Conservation (phyloP, 345 rosid species). For the Gossypium rotundifolium region DNA sequence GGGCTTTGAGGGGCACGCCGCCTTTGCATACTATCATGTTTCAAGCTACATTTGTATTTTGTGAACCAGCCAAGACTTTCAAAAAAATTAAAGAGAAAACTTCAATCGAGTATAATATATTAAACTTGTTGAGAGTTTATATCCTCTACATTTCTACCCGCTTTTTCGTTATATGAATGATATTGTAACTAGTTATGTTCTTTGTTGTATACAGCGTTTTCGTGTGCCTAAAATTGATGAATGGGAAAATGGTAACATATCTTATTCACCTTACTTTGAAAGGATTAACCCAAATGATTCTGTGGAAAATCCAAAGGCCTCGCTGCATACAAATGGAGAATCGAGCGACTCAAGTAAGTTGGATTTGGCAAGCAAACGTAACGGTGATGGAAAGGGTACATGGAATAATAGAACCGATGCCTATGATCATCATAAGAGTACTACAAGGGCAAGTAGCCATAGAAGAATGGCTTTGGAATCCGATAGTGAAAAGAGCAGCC, state of each 20-base stretch:
- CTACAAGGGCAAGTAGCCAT: conserved; percentile 4
- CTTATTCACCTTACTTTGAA: conserved; percentile 43
- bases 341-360: background rate
- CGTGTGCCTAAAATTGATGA: conserved; percentile 45
- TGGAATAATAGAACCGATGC: background rate
- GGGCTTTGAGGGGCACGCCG: no score
- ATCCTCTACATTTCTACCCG: background rate
- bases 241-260: conserved; percentile 39
- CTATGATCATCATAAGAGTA: background rate
- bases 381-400: background rate
- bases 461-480: conserved; percentile 19
- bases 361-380: background rate
- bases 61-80: no score
- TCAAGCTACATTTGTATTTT: no score
- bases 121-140: no score
- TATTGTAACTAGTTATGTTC: background rate
- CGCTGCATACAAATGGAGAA: conserved; percentile 13
- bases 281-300: conserved; percentile 52
- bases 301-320: conserved; percentile 40
- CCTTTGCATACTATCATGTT: no score
- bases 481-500: conserved; percentile 19
- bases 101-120: no score
- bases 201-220: conserved; percentile 12
- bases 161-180: background rate
- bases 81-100: no score